A percentile compares a stretch with the other conserved stretches of the same genome.
These are phyloP conservation scores for Orbilia ellipsospora DNA, from an alignment of 2,329 filamentous ascomycete genomes.

Conservation along the genomic window DNA sequence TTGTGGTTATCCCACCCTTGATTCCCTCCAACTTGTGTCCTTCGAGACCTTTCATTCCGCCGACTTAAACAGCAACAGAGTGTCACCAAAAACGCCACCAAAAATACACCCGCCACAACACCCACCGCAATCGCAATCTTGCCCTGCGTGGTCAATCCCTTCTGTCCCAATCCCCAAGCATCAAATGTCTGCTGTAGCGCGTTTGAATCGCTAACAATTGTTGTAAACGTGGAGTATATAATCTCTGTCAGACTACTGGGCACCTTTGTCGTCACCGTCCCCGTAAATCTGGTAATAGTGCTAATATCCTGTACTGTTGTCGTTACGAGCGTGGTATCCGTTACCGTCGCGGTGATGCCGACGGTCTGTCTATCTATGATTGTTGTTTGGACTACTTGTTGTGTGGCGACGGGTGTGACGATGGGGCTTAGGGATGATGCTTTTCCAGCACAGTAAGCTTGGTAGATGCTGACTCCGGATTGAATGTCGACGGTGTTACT, in stretches of 20 bases:
- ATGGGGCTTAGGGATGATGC: slow-evolving; percentile 1
- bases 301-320: slow-evolving; percentile 21
- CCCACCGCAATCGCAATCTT: slow-evolving; percentile 38
- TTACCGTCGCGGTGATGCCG: slow-evolving; percentile 19
- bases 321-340: slow-evolving; percentile 19
- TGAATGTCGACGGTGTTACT: slow-evolving; percentile 18
- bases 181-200: slow-evolving; percentile 29
- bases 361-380: slow-evolving; percentile 21
- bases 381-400: slow-evolving; percentile 39
- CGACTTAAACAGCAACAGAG: slow-evolving; percentile 25
- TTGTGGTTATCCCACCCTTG: slow-evolving; percentile 13
- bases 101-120: slow-evolving; percentile 23
- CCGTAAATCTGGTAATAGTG: slow-evolving; percentile 33
- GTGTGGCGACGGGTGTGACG: slow-evolving; percentile 40
- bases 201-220: slow-evolving; percentile 21
- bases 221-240: slow-evolving; percentile 37
- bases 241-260: slow-evolving; percentile 38
- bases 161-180: slow-evolving; percentile 29
- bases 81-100: slow-evolving; percentile 39
- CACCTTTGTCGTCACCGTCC: slow-evolving; percentile 24
- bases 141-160: slow-evolving; percentile 33
- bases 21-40: slow-evolving; percentile 13
- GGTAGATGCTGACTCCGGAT: slow-evolving; percentile 44
- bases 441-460: slow-evolving; percentile 42
- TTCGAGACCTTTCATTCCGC: background rate